Conservation (phyloP, 345 rosid genomes). For the Aurinia saxatilis region DNA sequence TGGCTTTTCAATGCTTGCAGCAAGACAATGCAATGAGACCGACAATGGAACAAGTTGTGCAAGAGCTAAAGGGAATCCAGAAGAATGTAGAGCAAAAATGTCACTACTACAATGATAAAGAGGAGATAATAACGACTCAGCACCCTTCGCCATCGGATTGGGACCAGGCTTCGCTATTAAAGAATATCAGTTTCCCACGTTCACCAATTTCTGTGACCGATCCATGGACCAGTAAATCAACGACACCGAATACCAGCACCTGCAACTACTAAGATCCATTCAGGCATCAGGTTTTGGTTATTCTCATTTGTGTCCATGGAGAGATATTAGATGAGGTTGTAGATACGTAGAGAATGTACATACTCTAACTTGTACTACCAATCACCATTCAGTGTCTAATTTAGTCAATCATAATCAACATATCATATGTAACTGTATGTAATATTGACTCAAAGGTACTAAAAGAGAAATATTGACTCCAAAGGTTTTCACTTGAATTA, state of each 20-base stretch:
- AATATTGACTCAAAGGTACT: not conserved
- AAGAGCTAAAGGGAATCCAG: conserved; percentile 36
- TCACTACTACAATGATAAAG: not conserved
- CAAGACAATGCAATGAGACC: conserved; percentile 51
- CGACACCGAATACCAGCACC: conserved; percentile 36
- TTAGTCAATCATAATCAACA: not conserved
- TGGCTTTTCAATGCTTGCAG: conserved; percentile 58
- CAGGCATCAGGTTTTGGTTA: conserved; percentile 10
- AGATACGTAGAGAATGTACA: conserved; percentile 19
- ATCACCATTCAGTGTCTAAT: conserved; percentile 10
- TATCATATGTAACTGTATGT: conserved; percentile 7
- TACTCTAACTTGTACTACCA: conserved; percentile 10
- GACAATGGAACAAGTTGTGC: conserved; percentile 44
- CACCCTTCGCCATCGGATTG: conserved; percentile 37
- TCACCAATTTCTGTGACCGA: conserved; percentile 58
- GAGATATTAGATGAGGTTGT: not conserved
- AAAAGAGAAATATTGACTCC: conserved; percentile 5
- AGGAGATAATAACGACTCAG: not conserved
- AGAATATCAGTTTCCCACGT: conserved; percentile 23
- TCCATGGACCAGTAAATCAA: conserved; percentile 40
- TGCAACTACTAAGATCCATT: conserved; percentile 6
- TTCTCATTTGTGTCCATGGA: conserved; percentile 6
- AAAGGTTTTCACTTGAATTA: not conserved
- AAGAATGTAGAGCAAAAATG: conserved; percentile 13
- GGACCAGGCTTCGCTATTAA: conserved; percentile 31